Evolutionary conservation across 1,139 yeast genomes (phyloP).

Genomic region (Candida neerlandica): DNA sequence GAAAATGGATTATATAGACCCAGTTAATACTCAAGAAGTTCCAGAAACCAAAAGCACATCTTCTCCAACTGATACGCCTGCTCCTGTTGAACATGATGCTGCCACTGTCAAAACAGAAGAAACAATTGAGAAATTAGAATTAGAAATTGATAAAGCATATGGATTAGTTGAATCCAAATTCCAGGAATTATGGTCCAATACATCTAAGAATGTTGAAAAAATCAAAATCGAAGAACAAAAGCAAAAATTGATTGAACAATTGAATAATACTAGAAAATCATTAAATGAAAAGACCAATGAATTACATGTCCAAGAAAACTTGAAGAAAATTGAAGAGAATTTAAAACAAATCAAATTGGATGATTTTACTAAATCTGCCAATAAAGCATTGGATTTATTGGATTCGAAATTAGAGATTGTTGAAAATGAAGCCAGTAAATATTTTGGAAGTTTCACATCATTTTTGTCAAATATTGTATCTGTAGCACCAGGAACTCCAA

Average conservation of each 20-base stretch:
- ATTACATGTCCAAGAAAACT: slow-evolving; percentile 25
- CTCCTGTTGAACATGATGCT: slow-evolving; percentile 2
- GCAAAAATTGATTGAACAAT: slow-evolving; percentile 36
- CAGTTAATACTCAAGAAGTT: slow-evolving; percentile 22
- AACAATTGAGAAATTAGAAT: slow-evolving; percentile 51
- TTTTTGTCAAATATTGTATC: slow-evolving; percentile 57
- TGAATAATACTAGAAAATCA: slow-evolving; percentile 33
- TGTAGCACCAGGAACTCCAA: slow-evolving; percentile 24
- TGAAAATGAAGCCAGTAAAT: slow-evolving; percentile 64
- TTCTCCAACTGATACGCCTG: background rate
- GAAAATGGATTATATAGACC: slow-evolving; percentile 39
- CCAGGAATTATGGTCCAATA: slow-evolving; percentile 38
- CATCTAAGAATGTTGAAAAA: slow-evolving; percentile 39
- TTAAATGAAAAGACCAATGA: slow-evolving; percentile 21
- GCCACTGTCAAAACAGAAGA: slow-evolving; percentile 40
- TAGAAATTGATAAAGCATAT: slow-evolving; percentile 57
- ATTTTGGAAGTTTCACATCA: slow-evolving; percentile 58
- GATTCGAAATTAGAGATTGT: slow-evolving; percentile 70
- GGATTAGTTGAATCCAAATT: slow-evolving; percentile 45
- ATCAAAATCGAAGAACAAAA: slow-evolving; percentile 46
- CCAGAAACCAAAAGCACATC: slow-evolving; percentile 7
- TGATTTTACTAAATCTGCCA: slow-evolving; percentile 44
- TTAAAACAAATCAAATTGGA: slow-evolving; percentile 24
- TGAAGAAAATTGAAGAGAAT: slow-evolving; percentile 35
- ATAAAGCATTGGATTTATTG: slow-evolving; percentile 59